Percentiles rank a stretch among this genome's conserved stretches.
Evolutionary conservation across 75 land plant genomes (phyloP).

Genomic region (Sequoiadendron giganteum): DNA sequence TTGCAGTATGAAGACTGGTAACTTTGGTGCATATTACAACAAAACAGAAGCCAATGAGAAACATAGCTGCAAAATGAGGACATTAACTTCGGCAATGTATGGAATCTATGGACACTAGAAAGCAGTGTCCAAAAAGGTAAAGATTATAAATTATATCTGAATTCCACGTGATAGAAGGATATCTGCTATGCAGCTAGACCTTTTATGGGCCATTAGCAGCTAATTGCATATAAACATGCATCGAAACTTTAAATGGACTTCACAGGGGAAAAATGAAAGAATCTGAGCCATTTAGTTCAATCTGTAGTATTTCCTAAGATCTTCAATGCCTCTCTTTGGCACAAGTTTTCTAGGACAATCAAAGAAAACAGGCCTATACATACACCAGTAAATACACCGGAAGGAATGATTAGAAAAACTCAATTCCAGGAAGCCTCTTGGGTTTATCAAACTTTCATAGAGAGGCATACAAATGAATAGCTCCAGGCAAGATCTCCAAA

Average conservation of each 20-base stretch:
- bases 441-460: not conserved
- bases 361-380: slow-evolving; percentile 14
- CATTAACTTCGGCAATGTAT: not conserved
- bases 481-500: not conserved
- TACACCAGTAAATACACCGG: slow-evolving; percentile 14
- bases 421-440: slow-evolving; percentile 12
- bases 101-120: not conserved
- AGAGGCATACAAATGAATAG: slow-evolving; percentile 1
- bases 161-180: not conserved
- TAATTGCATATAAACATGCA: slow-evolving; percentile 7
- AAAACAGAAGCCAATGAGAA: not conserved
- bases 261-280: slow-evolving; percentile 13
- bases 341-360: slow-evolving; percentile 12
- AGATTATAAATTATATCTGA: slow-evolving; percentile 2
- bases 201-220: not conserved
- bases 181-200: not conserved
- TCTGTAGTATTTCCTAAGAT: slow-evolving; percentile 9
- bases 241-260: not conserved
- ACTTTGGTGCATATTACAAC: not conserved
- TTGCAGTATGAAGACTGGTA: slow-evolving; percentile 4
- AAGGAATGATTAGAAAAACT: slow-evolving; percentile 5
- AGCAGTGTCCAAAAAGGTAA: not conserved
- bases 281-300: slow-evolving; percentile 11
- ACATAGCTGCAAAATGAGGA: slow-evolving; percentile 2
- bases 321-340: slow-evolving; percentile 14